Conservation (phyloP, 148 eudicot genomes). For the Pharnaceum exiguum region DNA sequence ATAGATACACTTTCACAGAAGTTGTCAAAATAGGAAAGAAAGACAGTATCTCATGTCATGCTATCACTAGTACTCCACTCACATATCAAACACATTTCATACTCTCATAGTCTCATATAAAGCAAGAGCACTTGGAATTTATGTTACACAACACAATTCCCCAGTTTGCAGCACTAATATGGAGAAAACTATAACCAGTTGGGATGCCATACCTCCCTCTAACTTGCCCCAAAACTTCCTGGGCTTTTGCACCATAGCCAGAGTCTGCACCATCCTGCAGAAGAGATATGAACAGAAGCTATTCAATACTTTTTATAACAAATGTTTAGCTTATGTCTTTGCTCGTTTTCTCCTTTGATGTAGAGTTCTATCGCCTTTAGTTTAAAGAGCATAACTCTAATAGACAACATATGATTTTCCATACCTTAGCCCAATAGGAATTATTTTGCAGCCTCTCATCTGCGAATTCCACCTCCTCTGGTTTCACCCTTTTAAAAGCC, state of each 20-base stretch:
- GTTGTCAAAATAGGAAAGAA: no score
- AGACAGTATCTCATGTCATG: no score
- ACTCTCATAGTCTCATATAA: no score
- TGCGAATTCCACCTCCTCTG: slow-evolving; percentile 67
- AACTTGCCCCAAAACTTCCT: slow-evolving; percentile 88
- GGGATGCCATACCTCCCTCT: slow-evolving; percentile 63
- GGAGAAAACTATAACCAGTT: background rate
- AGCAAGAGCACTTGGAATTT: no score
- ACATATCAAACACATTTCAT: no score
- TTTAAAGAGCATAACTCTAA: background rate
- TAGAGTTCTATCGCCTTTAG: no score
- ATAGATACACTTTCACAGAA: no score
- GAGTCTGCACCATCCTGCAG: slow-evolving; percentile 78
- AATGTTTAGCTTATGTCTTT: no score
- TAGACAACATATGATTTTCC: slow-evolving; percentile 1
- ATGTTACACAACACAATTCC: background rate
- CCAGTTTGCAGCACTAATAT: background rate
- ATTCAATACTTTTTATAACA: no score
- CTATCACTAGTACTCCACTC: no score
- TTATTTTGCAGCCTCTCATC: slow-evolving; percentile 84
- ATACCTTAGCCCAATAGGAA: slow-evolving; percentile 97
- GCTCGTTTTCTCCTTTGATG: no score
- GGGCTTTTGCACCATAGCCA: slow-evolving; percentile 97
- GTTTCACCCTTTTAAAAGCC: slow-evolving; percentile 87
- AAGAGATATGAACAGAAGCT: background rate